Base-by-base conservation (phyloP, 164 flowering plant species). In the Sextonia rubra region DNA sequence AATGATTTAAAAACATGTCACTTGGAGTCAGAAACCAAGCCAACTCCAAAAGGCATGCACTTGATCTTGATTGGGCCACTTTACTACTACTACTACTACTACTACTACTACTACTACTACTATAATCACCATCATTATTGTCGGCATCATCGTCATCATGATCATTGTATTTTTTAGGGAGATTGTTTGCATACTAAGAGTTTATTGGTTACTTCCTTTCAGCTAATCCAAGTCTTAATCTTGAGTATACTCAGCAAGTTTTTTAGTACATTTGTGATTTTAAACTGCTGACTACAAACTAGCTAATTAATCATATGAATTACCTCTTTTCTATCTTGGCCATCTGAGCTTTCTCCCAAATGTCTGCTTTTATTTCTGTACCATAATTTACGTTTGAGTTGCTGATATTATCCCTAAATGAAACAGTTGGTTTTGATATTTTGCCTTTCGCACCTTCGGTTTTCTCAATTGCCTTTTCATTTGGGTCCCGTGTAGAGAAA, bases 341-440 rank as follows among this genome's bases (percentile, higher is more conserved):
- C 76, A 85, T 69, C 81, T 83, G 74, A 69, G 80, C 77, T 76
- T 71, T 82, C 81, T 90, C 94, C 95, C 96, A 90, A 55, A 83
- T 76, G 69, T 85, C 86, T 69, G 85, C 89, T 82, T 73, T 77
- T 66, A 79, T 69, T 64, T 77, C 79, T 47, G 14, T 63, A 56
- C 12, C 47, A 11, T 69, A 65, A 1, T 37, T 27, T 69, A 62
- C 44, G 48, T 66, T 15, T 70, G 75, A 47, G 58, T 20, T 66
- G 52, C 71, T 75, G 11, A n/a, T 71, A 7, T 26, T 75, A 60
- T 58, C 74, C 18, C 65, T 64, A 12, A 78, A 71, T 66, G 80
- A 1, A 22, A 29, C 62, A n/a, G 26, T 15, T 32, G 75, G 77
- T 58, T 55, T 29, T 26, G 14, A 29, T 58, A 18, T 8, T 12